A percentile compares a stretch with the other conserved stretches of the same genome.
phyloP scores from a whole-genome alignment of 768 basidiomycete species.

The Agaricus bisporus region DNA sequence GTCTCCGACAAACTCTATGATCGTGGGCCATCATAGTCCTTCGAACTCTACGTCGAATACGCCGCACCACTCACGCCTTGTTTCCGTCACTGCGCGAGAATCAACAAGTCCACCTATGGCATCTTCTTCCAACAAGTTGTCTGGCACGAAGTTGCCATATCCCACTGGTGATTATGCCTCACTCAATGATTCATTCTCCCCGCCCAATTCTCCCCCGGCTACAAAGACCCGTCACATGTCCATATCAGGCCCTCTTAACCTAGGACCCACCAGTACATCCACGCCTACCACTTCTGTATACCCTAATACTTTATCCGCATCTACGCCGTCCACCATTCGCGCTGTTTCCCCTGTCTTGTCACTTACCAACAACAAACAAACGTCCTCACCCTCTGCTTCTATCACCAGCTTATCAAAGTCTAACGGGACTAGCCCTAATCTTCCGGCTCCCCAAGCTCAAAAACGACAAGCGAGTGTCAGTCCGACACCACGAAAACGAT shows the following conservation, averaged over 20 bases:
- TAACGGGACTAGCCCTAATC: slow-evolving; percentile 17
- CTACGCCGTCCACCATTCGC: slow-evolving; percentile 17
- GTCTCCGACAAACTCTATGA: slow-evolving; percentile 7
- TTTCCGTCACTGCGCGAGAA: slow-evolving; percentile 45
- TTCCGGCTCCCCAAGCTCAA: slow-evolving; percentile 36
- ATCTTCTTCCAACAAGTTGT: slow-evolving; percentile 35
- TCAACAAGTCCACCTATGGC: slow-evolving; percentile 61
- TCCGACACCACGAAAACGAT: slow-evolving; percentile 76
- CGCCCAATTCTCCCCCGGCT: slow-evolving; percentile 40
- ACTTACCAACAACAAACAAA: slow-evolving; percentile 11
- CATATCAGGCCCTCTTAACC: slow-evolving; percentile 32
- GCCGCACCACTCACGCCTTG: slow-evolving; percentile 29
- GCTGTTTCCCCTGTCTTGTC: slow-evolving; percentile 11
- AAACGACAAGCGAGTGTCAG: slow-evolving; percentile 52
- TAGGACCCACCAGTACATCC: slow-evolving; percentile 9
- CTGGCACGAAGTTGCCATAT: slow-evolving; percentile 64
- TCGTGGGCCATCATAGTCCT: slow-evolving; percentile 7
- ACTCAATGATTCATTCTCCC: slow-evolving; percentile 45
- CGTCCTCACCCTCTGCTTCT: slow-evolving; percentile 5
- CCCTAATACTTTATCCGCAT: slow-evolving; percentile 20
- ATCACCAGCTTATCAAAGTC: slow-evolving; percentile 6
- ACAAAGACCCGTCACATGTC: slow-evolving; percentile 42
- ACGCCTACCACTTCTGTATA: slow-evolving; percentile 17
- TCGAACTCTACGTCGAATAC: slow-evolving; percentile 34
- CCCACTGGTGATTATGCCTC: slow-evolving; percentile 80